phyloP scores from a whole-genome alignment of 208 protist genomes.

The Crithidia thermophila region DNA sequence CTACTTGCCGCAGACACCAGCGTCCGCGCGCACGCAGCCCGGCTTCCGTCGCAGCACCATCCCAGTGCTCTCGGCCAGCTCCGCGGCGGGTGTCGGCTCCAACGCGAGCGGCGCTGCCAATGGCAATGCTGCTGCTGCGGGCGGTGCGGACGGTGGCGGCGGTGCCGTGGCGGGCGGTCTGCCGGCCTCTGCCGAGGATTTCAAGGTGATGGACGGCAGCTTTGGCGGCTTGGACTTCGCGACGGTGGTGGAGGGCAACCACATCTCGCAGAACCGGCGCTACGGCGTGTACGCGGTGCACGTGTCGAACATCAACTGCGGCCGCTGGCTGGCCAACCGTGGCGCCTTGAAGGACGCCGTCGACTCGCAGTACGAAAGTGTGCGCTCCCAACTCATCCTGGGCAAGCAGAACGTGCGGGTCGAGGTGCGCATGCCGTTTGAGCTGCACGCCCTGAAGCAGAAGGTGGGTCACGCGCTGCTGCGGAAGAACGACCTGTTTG shows the following conservation, averaged over 20 bases:
- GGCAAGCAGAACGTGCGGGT: conserved; percentile 13
- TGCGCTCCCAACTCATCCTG: conserved; percentile 49
- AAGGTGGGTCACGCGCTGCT: conserved; percentile 59
- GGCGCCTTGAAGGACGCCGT: conserved; percentile 40
- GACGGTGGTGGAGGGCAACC: conserved; percentile 63
- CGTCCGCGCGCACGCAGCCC: background rate
- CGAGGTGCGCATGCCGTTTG: conserved; percentile 36
- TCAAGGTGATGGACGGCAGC: conserved; percentile 15
- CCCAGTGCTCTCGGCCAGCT: background rate
- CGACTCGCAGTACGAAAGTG: conserved; percentile 39
- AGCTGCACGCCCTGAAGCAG: conserved; percentile 28
- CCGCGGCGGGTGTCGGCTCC: background rate
- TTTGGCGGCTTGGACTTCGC: conserved; percentile 29
- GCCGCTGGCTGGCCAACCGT: conserved; percentile 30
- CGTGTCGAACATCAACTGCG: conserved; percentile 60
- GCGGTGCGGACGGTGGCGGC: background rate
- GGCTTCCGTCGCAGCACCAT: background rate
- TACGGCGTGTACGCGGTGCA: conserved; percentile 72
- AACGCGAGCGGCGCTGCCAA: background rate
- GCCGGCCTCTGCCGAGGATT: conserved; percentile 1
- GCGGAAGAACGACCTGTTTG: conserved; percentile 58
- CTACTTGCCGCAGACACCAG: background rate
- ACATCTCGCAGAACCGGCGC: conserved; percentile 45
- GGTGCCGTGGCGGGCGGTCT: background rate
- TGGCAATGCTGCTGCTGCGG: background rate